Percentiles rank a stretch among this genome's conserved stretches.
Evolutionary conservation across 129 eudicot species (phyloP).

Genomic region (Oenanthe sinensis): DNA sequence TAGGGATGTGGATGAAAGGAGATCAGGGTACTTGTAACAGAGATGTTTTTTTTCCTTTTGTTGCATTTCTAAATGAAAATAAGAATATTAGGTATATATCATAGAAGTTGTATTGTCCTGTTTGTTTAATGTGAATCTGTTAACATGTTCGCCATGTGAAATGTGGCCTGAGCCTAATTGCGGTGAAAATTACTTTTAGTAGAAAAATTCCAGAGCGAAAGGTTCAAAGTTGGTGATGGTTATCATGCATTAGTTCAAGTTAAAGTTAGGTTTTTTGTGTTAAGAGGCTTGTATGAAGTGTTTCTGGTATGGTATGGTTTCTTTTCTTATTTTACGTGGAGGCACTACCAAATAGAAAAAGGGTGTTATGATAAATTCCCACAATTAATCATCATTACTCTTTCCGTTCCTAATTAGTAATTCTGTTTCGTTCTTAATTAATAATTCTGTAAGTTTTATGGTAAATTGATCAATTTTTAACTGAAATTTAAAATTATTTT

Average conservation of each 20-base stretch:
- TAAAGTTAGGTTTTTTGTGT: not conserved
- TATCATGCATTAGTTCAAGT: not conserved
- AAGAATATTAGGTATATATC: not conserved
- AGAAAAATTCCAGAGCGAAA: not conserved
- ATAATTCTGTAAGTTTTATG: no score
- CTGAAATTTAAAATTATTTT: no score
- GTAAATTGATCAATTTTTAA: no score
- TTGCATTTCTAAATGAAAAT: not conserved
- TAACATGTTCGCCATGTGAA: not conserved
- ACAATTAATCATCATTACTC: no score
- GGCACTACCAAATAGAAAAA: no score
- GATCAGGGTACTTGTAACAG: constrained; percentile 56
- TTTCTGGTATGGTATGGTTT: no score
- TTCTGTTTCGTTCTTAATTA: no score
- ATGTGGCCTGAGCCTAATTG: not conserved
- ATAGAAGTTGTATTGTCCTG: no score
- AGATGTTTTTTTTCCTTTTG: constrained; percentile 9
- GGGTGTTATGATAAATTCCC: no score
- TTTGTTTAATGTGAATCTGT: not conserved
- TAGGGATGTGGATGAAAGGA: constrained; percentile 51
- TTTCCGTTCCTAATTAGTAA: no score
- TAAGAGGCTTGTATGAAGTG: not conserved
- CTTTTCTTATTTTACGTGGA: no score
- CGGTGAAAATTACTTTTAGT: not conserved
- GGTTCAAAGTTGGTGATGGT: not conserved